A percentile compares a stretch with the other conserved stretches of the same genome.
Conservation (phyloP, 129 eudicot species). For the sunflower (Helianthus annuus) region HanXRQr2.0-SUNRISE NC_035437.2:86264514-86265013, state of each 20-base stretch:
- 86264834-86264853: slow-evolving; percentile 58
- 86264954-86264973: background rate
- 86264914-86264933: background rate
- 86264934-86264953: background rate
- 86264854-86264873: slow-evolving; percentile 66
- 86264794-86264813: slow-evolving; percentile 41
- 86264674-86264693: slow-evolving; percentile 66
- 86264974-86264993: slow-evolving; percentile 42
- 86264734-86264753: slow-evolving; percentile 50
- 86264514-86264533: slow-evolving; percentile 57
- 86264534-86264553: slow-evolving; percentile 20
- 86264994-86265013: slow-evolving; percentile 57
- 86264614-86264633: too few species aligned
- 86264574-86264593: too few species aligned
- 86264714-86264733: slow-evolving; percentile 50
- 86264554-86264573: slow-evolving; percentile 31
- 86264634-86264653: too few species aligned
- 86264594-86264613: too few species aligned
- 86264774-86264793: slow-evolving; percentile 59
- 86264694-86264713: slow-evolving; percentile 66
- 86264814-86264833: slow-evolving; percentile 45
- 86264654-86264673: slow-evolving; percentile 50
- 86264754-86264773: slow-evolving; percentile 55
- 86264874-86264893: slow-evolving; percentile 48
- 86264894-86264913: slow-evolving; percentile 33